Base-by-base conservation (phyloP, 2,329 filamentous ascomycete genomes). In the Alternaria burnsii region DNA sequence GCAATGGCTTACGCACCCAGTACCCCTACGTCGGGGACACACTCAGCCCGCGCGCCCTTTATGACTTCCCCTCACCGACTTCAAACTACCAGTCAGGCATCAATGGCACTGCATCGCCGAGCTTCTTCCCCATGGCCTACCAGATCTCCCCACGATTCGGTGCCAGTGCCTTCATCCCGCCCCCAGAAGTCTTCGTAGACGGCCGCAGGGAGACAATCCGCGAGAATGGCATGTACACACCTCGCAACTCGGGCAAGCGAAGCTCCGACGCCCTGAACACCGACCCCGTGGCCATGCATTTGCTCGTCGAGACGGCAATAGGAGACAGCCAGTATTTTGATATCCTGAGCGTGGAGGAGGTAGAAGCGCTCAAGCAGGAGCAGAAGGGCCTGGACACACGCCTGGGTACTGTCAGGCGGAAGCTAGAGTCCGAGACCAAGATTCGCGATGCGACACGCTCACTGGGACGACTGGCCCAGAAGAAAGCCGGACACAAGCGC, bases 291-390 rank as follows among this genome's bases (percentile, higher is more conserved):
- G 91, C 93, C 70, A 89, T 97, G 76, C 96, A 98, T 77, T 83
- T 99, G 47, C 86, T 99, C 59, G 94, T 95, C 63, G 94, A 98
- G 82, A 98, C 93, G 20, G 95, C 95, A 20, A 87, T 99, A 61
- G 87, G 89, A 61, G 95, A 99, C 80, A 96, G 93, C 81, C 90
- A 89, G 73, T 83, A 89, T 70, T 99, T 89, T 77, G 89, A 94
- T 74, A 89, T 99, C 24, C 78, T 99, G 62, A 92, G 94, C 0
- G 91, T 94, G 69, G 93, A 97, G 76, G 94, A 98, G 79, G 90
- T 97, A 30, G 95, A 98, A 67, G 86, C 88, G 47, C 81, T 98
- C 71, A 99, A 98, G 84, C 97, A 93, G 77, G 92, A 97, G 82
- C 87, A 89, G 64, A 86, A 88, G 59, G 83, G 88, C 36, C 80